A percentile compares a stretch with the other conserved stretches of the same genome.
These are phyloP conservation scores for Cyberlindnera americana DNA, from an alignment of 805 yeast genomes.

Conservation along the genomic window DNA sequence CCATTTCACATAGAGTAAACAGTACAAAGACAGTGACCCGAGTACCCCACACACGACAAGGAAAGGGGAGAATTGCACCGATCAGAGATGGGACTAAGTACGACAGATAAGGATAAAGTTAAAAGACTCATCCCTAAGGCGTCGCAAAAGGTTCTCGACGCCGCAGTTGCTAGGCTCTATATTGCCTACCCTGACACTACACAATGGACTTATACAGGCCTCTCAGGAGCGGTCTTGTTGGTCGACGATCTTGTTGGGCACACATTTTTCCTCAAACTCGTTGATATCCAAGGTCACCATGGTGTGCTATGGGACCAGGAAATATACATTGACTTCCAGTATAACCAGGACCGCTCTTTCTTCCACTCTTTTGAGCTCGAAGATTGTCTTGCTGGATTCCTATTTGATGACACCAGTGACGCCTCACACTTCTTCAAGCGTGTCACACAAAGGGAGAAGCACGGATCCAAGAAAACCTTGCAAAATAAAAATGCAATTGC, in stretches of 20 bases:
- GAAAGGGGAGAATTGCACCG: too few species aligned
- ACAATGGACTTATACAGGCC: conserved; percentile 84
- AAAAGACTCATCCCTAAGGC: conserved; percentile 87
- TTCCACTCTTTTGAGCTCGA: conserved; percentile 95
- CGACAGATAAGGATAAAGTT: conserved; percentile 81
- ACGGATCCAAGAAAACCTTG: conserved; percentile 82
- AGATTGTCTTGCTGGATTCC: conserved; percentile 78
- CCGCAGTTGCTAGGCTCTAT: conserved; percentile 85
- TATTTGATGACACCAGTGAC: conserved; percentile 86
- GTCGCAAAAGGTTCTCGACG: conserved; percentile 82
- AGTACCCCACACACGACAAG: background rate
- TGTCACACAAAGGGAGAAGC: conserved; percentile 69
- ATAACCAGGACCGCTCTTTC: conserved; percentile 90
- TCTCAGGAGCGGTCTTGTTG: conserved; percentile 80
- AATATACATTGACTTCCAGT: conserved; percentile 79
- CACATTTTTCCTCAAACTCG: conserved; percentile 84
- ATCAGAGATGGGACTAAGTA: conserved; percentile 33
- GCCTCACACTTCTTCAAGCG: conserved; percentile 83
- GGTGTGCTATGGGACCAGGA: conserved; percentile 99
- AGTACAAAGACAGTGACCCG: background rate
- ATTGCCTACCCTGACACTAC: conserved; percentile 83
- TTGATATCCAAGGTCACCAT: conserved; percentile 74
- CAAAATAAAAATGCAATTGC: conserved; percentile 88
- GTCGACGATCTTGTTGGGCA: conserved; percentile 95
- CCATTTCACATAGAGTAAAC: background rate